Conservation (phyloP, 805 yeast species). For the Ogataea minuta region DNA sequence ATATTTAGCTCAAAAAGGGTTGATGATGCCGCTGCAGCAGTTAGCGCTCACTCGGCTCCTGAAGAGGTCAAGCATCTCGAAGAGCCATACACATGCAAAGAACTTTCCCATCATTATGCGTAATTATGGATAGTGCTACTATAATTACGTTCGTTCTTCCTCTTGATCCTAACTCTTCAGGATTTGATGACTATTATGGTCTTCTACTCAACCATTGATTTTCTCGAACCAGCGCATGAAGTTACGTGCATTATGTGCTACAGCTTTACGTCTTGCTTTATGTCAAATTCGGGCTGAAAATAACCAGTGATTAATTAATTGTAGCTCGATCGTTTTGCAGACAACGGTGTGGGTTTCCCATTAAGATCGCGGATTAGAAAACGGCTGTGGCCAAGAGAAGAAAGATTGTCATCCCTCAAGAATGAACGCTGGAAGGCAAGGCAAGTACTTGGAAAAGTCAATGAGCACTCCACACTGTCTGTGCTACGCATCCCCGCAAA, state of each 20-base stretch:
- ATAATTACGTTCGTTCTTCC: no score
- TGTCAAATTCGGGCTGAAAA: background rate
- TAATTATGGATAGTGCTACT: no score
- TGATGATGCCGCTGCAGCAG: constrained; percentile 49
- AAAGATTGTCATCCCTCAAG: constrained; percentile 14
- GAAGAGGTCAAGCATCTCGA: constrained; percentile 38
- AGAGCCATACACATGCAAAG: constrained; percentile 34
- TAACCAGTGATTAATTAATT: no score
- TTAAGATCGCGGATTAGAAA: constrained; percentile 5
- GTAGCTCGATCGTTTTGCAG: no score
- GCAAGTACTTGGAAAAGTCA: constrained; percentile 1
- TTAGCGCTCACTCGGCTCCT: constrained; percentile 38
- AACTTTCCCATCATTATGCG: no score
- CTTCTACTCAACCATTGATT: no score
- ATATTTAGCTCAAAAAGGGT: constrained; percentile 46
- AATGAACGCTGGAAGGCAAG: constrained; percentile 17
- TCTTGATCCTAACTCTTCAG: no score
- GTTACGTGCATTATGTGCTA: no score
- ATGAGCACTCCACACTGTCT: constrained; percentile 4
- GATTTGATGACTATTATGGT: no score
- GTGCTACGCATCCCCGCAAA: constrained; percentile 13
- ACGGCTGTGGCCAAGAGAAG: constrained; percentile 7
- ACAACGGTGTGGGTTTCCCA: constrained; percentile 32
- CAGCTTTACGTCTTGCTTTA: no score
- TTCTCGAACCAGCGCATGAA: no score